Base-by-base conservation (phyloP, 73 alveolate genomes). In the Durusdinium trenchii region DNA sequence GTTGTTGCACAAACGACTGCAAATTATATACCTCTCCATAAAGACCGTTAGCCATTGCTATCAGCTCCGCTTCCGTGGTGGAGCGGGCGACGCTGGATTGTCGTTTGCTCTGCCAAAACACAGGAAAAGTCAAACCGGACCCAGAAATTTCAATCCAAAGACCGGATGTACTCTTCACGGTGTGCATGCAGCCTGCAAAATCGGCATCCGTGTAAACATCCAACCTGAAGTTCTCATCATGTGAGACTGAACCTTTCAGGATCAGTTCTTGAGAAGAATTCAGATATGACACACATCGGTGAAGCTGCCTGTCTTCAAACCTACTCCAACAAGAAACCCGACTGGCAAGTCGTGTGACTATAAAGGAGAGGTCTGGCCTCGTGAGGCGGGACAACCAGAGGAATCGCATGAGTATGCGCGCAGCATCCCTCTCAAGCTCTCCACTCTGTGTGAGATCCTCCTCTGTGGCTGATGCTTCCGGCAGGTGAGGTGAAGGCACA, bases 291-390 rank as follows among this genome's bases (percentile, higher is more conserved):
- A 86, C 61, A 20, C 69, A 42, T 4, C 95, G n/a, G 16, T 48
- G 81, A 43, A 86, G 16, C 45, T 86, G 94, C 26, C 76, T 50
- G 9, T 50, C 78, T n/a, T 84, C 94, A 36, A 54, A 84, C 48
- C 43, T 54, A 0, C 40, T 50, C 94, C 94, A 84, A 4, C n/a
- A 14, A 0, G 94, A 36, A 1, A 84, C 94, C 6, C 95, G 79
- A 26, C 79, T 38, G 12, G 95, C 95, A 1, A 86, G 61, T 20
- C 57, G 47, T 0, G 95, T 3, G 6, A 40, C 95, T 0, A 61
- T 43, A 40, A 84, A 84, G 20, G 52, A 9, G 0, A 84, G 42
- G 76, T 84, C 94, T 1, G 94, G 76, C 43, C 94, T 30, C 2
- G 76, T 35, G 12, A 84, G 57, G 7, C 94, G 52, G 0, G 78